A percentile compares a stretch with the other conserved stretches of the same genome.
These are phyloP conservation scores for Opeltia flavorubescens DNA, from an alignment of 495 filamentous ascomycete species.

Conservation along the genomic window DNA sequence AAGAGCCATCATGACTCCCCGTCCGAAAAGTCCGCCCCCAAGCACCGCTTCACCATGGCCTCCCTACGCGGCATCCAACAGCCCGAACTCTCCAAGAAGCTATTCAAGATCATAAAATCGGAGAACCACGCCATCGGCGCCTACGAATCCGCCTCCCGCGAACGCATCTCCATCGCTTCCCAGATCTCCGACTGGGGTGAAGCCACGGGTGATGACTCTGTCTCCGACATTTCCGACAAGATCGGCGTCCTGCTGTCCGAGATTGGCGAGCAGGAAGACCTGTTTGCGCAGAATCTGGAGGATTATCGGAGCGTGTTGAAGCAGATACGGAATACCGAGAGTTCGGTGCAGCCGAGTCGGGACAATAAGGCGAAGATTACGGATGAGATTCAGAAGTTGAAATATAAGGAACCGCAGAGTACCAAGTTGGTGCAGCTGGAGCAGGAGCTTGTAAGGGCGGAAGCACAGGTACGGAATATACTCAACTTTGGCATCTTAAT, in stretches of 20 bases:
- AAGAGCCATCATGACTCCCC: slow-evolving; percentile 20
- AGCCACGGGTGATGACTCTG: slow-evolving; percentile 65
- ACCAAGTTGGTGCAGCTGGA: slow-evolving; percentile 66
- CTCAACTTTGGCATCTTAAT: too few species aligned
- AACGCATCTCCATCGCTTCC: slow-evolving; percentile 66
- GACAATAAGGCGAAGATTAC: slow-evolving; percentile 71
- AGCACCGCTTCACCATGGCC: slow-evolving; percentile 60
- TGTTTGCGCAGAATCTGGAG: slow-evolving; percentile 74
- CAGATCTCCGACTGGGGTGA: slow-evolving; percentile 98
- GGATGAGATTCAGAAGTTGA: slow-evolving; percentile 82
- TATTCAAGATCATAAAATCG: slow-evolving; percentile 83
- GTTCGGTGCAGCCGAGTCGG: slow-evolving; percentile 77
- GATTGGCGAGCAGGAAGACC: slow-evolving; percentile 82
- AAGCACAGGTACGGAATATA: slow-evolving; percentile 53
- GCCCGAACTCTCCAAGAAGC: slow-evolving; percentile 68
- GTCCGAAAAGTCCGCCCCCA: slow-evolving; percentile 22
- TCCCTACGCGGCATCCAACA: slow-evolving; percentile 71
- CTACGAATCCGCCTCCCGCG: slow-evolving; percentile 67
- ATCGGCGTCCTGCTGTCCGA: slow-evolving; percentile 81
- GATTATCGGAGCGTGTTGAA: slow-evolving; percentile 70
- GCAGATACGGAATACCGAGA: slow-evolving; percentile 83
- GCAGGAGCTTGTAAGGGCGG: slow-evolving; percentile 88
- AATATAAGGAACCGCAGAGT: slow-evolving; percentile 74
- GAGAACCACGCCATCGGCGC: slow-evolving; percentile 73
- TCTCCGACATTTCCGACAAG: slow-evolving; percentile 87